Percentiles rank a stretch among this genome's conserved stretches.
phyloP scores from a whole-genome alignment of 768 basidiomycete species.

The Thelephora ganbajun region DNA sequence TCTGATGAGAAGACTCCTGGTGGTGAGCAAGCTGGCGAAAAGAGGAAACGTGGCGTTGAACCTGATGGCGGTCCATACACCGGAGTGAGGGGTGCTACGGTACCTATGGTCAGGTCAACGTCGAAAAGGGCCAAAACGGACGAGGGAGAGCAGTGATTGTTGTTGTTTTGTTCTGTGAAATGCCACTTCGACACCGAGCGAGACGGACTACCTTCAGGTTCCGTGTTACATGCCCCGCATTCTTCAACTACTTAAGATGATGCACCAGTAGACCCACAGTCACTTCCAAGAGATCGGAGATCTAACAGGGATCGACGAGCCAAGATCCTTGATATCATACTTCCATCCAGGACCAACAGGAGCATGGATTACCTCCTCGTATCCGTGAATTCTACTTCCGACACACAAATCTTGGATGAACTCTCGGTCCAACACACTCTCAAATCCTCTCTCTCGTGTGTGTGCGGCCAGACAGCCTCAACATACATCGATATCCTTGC shows the following conservation, averaged over 20 bases:
- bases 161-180: no score
- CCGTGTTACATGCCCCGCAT: no score
- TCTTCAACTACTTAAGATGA: no score
- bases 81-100: conserved; percentile 47
- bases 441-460: neutral
- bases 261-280: no score
- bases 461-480: neutral
- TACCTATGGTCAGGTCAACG: conserved; percentile 28
- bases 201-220: no score
- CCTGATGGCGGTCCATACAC: conserved; percentile 65
- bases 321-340: no score
- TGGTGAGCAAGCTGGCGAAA: conserved; percentile 46
- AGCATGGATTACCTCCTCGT: no score
- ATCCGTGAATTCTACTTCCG: neutral
- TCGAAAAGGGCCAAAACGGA: conserved; percentile 31
- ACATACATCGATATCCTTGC: neutral
- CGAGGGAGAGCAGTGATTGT: conserved; percentile 8
- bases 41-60: conserved; percentile 64
- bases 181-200: no score
- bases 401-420: neutral
- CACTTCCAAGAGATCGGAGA: no score
- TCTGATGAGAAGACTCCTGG: conserved; percentile 10
- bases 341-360: no score
- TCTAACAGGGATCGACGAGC: no score
- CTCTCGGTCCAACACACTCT: neutral